Conservation (phyloP, 164 flowering plant genomes). For the Houttuynia cordata region DNA sequence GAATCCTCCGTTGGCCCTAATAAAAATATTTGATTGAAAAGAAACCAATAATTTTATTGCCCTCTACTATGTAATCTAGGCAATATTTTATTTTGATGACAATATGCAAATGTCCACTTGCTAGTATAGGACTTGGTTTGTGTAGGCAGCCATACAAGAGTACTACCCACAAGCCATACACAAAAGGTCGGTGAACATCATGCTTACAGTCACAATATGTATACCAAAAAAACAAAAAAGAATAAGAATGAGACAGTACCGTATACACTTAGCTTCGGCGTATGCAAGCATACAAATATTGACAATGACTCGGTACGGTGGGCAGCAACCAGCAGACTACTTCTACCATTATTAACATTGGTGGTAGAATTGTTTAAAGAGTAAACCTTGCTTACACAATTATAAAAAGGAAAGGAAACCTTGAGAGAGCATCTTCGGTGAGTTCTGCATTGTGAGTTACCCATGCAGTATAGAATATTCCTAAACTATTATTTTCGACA, state of each 20-base stretch:
- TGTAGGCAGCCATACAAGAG: background rate
- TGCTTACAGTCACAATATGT: background rate
- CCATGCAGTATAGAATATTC: slow-evolving; percentile 1
- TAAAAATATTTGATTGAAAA: no score
- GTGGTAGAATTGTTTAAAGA: background rate
- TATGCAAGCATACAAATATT: no score
- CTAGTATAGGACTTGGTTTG: background rate
- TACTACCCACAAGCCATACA: background rate
- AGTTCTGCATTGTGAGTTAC: no score
- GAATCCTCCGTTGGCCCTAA: no score
- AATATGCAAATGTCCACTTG: no score
- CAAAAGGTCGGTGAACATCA: background rate
- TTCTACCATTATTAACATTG: background rate
- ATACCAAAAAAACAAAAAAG: no score
- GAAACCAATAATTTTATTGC: no score
- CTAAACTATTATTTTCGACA: background rate
- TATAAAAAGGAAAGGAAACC: no score
- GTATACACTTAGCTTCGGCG: no score
- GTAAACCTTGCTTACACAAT: background rate
- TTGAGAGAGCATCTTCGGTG: background rate
- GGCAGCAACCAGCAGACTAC: background rate
- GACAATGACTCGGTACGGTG: background rate
- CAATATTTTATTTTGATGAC: no score
- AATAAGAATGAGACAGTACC: no score
- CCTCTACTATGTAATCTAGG: background rate